Conservation (phyloP, 192 early-diverging fungal species). For the Coemansia sp. region DNA sequence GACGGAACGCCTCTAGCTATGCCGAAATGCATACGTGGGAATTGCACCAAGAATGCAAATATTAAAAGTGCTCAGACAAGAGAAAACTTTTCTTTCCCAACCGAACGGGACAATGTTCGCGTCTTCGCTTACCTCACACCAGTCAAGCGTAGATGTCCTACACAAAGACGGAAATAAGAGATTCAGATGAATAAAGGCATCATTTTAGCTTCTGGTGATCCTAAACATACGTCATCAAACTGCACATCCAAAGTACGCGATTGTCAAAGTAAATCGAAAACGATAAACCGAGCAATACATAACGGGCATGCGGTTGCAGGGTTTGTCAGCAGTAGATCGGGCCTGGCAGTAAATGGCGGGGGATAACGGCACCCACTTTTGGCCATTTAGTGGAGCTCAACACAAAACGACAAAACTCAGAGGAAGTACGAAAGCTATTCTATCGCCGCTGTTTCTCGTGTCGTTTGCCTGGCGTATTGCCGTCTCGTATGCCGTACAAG, state of each 20-base stretch:
- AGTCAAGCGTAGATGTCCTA: slow-evolving; percentile 68
- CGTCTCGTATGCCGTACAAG: background rate
- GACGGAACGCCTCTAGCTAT: background rate
- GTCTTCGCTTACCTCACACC: slow-evolving; percentile 67
- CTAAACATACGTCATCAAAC: too few species aligned
- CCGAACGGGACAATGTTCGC: background rate
- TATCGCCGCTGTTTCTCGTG: too few species aligned
- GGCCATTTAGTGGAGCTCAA: too few species aligned
- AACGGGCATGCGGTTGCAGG: background rate
- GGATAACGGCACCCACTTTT: too few species aligned
- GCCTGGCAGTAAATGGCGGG: background rate
- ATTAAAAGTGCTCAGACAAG: background rate
- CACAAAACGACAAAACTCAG: too few species aligned
- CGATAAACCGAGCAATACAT: background rate
- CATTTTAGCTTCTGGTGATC: background rate
- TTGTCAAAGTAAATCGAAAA: too few species aligned
- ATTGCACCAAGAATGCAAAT: background rate
- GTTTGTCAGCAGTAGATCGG: background rate
- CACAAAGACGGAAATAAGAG: background rate
- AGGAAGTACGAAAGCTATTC: too few species aligned
- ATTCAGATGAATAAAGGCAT: background rate
- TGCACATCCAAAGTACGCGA: too few species aligned
- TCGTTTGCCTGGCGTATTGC: too few species aligned
- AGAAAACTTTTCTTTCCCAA: background rate
- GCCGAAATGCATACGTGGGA: background rate